phyloP scores from a whole-genome alignment of 768 basidiomycete genomes.

The Porphyrellus cyaneotinctus region DNA sequence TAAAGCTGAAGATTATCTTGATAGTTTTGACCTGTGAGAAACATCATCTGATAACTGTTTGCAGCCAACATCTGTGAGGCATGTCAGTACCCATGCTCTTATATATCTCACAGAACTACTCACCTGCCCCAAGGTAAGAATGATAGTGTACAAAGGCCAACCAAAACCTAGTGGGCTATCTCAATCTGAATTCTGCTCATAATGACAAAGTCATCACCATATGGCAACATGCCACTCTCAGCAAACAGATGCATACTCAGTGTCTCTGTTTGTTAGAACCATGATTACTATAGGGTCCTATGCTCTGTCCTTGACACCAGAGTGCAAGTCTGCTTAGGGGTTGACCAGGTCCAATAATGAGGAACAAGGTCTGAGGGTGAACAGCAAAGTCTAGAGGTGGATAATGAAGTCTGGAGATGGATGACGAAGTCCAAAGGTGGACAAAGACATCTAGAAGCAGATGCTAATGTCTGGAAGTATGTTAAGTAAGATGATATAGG shows the following conservation, averaged over 20 bases:
- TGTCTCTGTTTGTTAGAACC: too few relatives aligned
- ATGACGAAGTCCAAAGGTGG: too few relatives aligned
- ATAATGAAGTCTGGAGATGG: too few relatives aligned
- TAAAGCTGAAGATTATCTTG: slow-evolving; percentile 80
- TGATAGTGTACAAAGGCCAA: slow-evolving; percentile 90
- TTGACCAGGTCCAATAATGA: too few relatives aligned
- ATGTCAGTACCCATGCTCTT: not conserved
- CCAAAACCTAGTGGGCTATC: slow-evolving; percentile 75
- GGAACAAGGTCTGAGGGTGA: too few relatives aligned
- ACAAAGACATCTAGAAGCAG: too few relatives aligned
- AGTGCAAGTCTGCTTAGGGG: too few relatives aligned
- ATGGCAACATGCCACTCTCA: slow-evolving; percentile 42
- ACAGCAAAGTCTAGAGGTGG: too few relatives aligned
- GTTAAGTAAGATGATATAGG: too few relatives aligned
- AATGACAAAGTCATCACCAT: slow-evolving; percentile 58
- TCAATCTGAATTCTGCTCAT: slow-evolving; percentile 85
- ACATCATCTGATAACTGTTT: slow-evolving; percentile 92
- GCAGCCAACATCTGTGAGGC: slow-evolving; percentile 69
- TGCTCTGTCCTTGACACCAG: too few relatives aligned
- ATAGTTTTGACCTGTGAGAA: slow-evolving; percentile 86
- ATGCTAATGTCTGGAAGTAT: too few relatives aligned
- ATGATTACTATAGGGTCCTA: too few relatives aligned
- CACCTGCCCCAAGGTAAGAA: slow-evolving; percentile 81
- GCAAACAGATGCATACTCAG: slow-evolving; percentile 52
- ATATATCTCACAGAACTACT: slow-evolving; percentile 15